These are phyloP conservation scores for Raffaelea ambrosiae DNA, from an alignment of 2,329 filamentous ascomycete species.

Conservation along the genomic window DNA sequence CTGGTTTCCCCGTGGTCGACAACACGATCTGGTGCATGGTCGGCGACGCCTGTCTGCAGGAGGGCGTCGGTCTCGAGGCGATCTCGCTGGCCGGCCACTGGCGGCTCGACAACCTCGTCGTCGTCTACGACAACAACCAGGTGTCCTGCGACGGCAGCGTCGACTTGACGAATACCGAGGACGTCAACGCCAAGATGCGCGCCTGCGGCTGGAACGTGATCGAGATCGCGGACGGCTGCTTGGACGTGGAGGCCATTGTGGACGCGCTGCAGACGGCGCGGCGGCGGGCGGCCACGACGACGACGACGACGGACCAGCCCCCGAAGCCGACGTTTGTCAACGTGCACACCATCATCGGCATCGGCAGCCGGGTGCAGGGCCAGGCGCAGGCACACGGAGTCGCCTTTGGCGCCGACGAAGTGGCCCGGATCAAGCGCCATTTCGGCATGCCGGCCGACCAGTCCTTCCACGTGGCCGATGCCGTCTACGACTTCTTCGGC, in stretches of 20 bases:
- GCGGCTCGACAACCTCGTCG: slow-evolving; percentile 44
- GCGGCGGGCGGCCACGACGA: slow-evolving; percentile 25
- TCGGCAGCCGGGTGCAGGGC: slow-evolving; percentile 36
- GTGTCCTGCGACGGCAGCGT: slow-evolving; percentile 50
- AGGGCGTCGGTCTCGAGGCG: slow-evolving; percentile 49
- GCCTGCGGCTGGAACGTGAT: slow-evolving; percentile 48
- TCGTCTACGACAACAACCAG: slow-evolving; percentile 55
- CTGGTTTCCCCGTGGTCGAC: slow-evolving; percentile 36
- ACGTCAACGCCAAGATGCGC: slow-evolving; percentile 49
- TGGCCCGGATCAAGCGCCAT: slow-evolving; percentile 42
- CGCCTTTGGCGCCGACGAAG: slow-evolving; percentile 43
- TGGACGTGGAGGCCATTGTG: slow-evolving; percentile 38
- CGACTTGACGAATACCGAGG: slow-evolving; percentile 44
- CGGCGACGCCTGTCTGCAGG: slow-evolving; percentile 51
- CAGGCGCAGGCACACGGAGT: slow-evolving; percentile 48
- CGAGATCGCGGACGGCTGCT: slow-evolving; percentile 43
- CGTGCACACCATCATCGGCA: slow-evolving; percentile 45
- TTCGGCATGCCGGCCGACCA: slow-evolving; percentile 40
- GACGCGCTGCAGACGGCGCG: not conserved
- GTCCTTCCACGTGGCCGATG: slow-evolving; percentile 34
- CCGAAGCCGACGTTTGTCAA: slow-evolving; percentile 46
- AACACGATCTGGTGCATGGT: slow-evolving; percentile 49
- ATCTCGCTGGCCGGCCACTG: slow-evolving; percentile 48
- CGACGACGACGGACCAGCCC: slow-evolving; percentile 19
- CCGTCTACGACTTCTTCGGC: slow-evolving; percentile 42